Percentiles rank a stretch among this genome's conserved stretches.
Evolutionary conservation across 1,284 basidiomycete species (phyloP).

Genomic region (Fomitopsis schrenkii): DNA sequence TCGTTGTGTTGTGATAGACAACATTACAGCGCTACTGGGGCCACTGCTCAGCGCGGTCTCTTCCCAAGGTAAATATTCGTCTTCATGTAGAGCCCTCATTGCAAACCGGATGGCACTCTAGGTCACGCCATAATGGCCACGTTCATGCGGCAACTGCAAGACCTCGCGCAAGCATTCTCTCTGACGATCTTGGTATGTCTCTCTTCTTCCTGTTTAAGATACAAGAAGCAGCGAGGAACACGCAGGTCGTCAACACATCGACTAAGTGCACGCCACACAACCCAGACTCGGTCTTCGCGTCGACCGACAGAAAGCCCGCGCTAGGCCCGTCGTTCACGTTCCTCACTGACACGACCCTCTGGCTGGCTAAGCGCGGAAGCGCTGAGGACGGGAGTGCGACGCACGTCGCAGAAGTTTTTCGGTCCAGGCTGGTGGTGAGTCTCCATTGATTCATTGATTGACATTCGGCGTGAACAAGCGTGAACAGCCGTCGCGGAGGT

Average conservation of each 20-base stretch:
- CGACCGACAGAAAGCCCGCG: slow-evolving; percentile 55
- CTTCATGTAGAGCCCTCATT: too few relatives aligned
- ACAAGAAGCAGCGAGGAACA: background rate
- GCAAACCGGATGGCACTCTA: slow-evolving; percentile 8
- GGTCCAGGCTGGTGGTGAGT: slow-evolving; percentile 45
- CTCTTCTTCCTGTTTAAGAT: slow-evolving; percentile 24
- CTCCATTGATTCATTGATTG: background rate
- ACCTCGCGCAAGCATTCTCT: slow-evolving; percentile 40
- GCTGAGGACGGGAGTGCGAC: slow-evolving; percentile 7
- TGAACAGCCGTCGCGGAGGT: slow-evolving; percentile 33
- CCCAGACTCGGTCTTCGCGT: slow-evolving; percentile 34
- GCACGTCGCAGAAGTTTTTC: slow-evolving; percentile 26
- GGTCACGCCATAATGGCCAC: slow-evolving; percentile 71
- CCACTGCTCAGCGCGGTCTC: slow-evolving; percentile 61
- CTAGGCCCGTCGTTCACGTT: slow-evolving; percentile 72
- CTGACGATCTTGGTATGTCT: slow-evolving; percentile 49
- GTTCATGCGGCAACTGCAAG: slow-evolving; percentile 63
- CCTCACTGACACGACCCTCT: slow-evolving; percentile 67
- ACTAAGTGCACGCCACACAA: slow-evolving; percentile 32
- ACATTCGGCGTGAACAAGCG: background rate
- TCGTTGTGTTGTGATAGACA: slow-evolving; percentile 60
- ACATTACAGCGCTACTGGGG: slow-evolving; percentile 61
- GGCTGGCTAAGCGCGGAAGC: slow-evolving; percentile 41
- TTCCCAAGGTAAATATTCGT: slow-evolving; percentile 45
- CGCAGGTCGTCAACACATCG: slow-evolving; percentile 44